These are phyloP conservation scores for Suillus clintonianus DNA, from an alignment of 768 basidiomycete genomes.

Conservation along the genomic window DNA sequence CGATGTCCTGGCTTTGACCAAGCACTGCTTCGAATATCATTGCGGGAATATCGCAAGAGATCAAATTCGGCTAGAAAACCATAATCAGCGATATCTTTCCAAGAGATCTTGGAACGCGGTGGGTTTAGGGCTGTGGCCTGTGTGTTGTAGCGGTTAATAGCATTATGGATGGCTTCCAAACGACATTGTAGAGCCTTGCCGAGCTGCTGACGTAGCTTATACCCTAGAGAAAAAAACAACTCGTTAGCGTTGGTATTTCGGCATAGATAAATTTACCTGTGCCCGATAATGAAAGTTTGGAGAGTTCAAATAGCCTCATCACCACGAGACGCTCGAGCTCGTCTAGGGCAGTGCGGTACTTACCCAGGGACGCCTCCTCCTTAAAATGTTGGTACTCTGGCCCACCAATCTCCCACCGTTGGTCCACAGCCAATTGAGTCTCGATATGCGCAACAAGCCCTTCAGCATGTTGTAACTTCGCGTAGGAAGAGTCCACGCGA, in stretches of 20 bases:
- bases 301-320: conserved; percentile 30
- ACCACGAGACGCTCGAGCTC: conserved; percentile 32
- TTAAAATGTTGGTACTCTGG: background rate
- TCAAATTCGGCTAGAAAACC: background rate
- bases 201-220: conserved; percentile 16
- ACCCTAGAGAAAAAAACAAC: conserved; percentile 2
- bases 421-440: background rate
- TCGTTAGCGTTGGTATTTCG: background rate
- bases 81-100: conserved; percentile 4
- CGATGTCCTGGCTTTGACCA: conserved; percentile 6
- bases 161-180: conserved; percentile 13
- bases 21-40: background rate
- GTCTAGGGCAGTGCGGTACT: conserved; percentile 17
- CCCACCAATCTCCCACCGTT: background rate
- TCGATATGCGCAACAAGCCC: background rate
- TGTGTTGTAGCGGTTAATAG: conserved; percentile 16
- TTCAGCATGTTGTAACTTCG: background rate
- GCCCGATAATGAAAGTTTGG: conserved; percentile 20
- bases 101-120: background rate
- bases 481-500: background rate
- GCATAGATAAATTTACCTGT: conserved; percentile 6
- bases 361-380: background rate
- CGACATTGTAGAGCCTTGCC: conserved; percentile 15
- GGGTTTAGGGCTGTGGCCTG: background rate
- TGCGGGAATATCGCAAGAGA: background rate